A percentile compares a stretch with the other conserved stretches of the same genome.
Conservation (phyloP, 495 filamentous ascomycete species). For the Penicillium pancosmium region DNA sequence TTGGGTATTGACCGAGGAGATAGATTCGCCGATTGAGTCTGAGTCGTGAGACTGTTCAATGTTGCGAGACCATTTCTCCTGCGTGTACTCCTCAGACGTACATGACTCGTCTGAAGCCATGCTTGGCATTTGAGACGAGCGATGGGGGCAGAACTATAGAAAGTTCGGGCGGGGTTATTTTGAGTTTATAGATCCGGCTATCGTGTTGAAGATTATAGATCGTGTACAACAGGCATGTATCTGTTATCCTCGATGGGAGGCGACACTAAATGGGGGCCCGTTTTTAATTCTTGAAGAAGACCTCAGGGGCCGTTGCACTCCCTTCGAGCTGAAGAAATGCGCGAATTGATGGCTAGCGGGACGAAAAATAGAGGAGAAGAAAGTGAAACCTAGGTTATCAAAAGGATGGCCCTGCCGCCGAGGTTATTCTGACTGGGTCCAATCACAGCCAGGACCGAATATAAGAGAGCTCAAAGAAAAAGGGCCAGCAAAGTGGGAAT, state of each 20-base stretch:
- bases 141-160: background rate
- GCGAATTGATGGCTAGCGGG: background rate
- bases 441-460: constrained; percentile 2
- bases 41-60: constrained; percentile 24
- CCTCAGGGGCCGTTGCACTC: background rate
- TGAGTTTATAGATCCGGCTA: background rate
- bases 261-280: background rate
- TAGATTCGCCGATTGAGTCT: constrained; percentile 32
- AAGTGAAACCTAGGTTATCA: background rate
- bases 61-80: constrained; percentile 31
- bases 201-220: background rate
- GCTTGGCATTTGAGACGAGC: background rate
- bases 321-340: background rate
- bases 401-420: constrained; percentile 1
- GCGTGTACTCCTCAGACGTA: background rate
- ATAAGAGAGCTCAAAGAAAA: background rate
- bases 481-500: background rate
- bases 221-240: background rate
- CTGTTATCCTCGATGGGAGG: background rate
- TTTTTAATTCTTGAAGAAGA: background rate
- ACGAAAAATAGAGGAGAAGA: background rate
- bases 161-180: background rate
- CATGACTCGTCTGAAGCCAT: background rate
- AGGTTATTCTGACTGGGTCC: background rate
- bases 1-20: constrained; percentile 36